Evolutionary conservation across 148 eudicot species (phyloP), one percentile per base, ranked within the genome.

Genomic region (Tetragonia tetragonoides): DNA sequence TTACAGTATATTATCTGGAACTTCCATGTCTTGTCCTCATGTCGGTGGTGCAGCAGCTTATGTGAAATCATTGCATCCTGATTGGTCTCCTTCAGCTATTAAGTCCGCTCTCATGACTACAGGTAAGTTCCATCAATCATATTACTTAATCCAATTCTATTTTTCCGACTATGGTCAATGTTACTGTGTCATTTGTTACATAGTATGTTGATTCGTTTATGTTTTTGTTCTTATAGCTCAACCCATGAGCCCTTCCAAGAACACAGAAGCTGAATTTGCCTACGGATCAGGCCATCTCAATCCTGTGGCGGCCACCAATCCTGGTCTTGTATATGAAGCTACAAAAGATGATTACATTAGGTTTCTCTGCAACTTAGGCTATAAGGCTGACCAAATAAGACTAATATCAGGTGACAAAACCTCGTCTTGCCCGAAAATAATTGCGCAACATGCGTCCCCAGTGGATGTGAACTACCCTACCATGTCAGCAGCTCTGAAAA

Each of bases 31-130:
- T 46, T 90, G 92, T 68, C 97, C 97, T 60, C 97, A 92, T 73
- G 93, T 75, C 23, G 78, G 92, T 6, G 92, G 89, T n/a, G 90
- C 82, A 8, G 91, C 85, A 46, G 92, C 87, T n/a, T 87, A 84
- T 66, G 71, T 92, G 3, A 92, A 87, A 63, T 75, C 88, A 3
- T 39, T 83, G 17, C 97, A 90, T 75, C 97, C 97, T 3, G 77
- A 81, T 7, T 91, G 97, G 97, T 89, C 93, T 68, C 87, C 91
- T 76, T 66, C 96, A 0, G 93, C 93, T 0, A 78, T 91, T 24
- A 88, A 84, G 81, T 91, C 96, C 17, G 86, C 97, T 79, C 82
- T 92, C 16, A 89, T 92, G 90, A 89, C 97, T n/a, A 88, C 93
- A 16, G 92, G 97, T 87, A 74, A 71, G 41, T 49, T 34, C 53